Evolutionary conservation across 306 rosid genomes (phyloP).

Genomic region (Lithocarpus polystachyus): DNA sequence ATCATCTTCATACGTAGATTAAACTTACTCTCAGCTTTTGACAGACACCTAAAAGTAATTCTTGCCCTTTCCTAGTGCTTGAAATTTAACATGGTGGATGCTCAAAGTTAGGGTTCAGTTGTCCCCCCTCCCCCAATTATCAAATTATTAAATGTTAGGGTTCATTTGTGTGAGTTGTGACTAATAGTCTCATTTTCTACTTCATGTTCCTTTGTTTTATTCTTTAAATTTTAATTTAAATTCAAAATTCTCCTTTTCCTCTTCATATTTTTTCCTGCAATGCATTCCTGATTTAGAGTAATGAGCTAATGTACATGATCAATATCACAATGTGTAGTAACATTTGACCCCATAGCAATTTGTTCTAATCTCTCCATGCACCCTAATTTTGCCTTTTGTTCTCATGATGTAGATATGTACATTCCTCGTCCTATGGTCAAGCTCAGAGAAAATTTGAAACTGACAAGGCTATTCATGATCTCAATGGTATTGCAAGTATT

Average conservation of each 20-base stretch:
- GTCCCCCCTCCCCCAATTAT: too few relatives aligned
- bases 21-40: background rate
- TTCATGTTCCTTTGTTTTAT: background rate
- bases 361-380: background rate
- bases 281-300: background rate
- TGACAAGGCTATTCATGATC: conserved; percentile 80
- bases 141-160: background rate
- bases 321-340: background rate
- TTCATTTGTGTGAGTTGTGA: background rate
- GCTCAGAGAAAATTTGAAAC: conserved; percentile 80
- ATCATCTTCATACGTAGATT: background rate
- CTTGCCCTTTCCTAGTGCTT: background rate
- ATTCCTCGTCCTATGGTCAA: conserved; percentile 56
- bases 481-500: conserved; percentile 67
- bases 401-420: conserved; percentile 62
- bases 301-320: background rate
- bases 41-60: background rate
- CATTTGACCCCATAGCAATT: background rate
- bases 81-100: background rate
- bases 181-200: background rate
- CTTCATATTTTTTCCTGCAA: background rate
- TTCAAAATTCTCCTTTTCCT: background rate
- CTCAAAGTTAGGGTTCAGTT: background rate
- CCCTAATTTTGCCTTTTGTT: conserved; percentile 17
- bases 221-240: background rate